Percentiles rank a stretch among this genome's conserved stretches.
Conservation (phyloP, 768 basidiomycete species). For the Leccinellum albellum region DNA sequence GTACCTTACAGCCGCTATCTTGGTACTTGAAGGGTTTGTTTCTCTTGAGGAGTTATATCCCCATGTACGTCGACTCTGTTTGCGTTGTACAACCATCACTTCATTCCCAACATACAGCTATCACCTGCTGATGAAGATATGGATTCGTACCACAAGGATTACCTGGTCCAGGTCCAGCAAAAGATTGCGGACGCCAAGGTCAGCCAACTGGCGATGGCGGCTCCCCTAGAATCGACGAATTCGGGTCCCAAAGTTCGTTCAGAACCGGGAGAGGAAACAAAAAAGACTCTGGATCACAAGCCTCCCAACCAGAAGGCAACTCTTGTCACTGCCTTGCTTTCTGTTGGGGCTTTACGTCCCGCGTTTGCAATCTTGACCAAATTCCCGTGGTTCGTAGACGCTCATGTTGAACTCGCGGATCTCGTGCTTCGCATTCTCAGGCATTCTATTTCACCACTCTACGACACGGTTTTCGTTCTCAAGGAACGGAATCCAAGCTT, state of each 20-base stretch:
- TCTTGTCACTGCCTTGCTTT: slow-evolving; percentile 74
- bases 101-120: slow-evolving; percentile 44
- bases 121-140: slow-evolving; percentile 75
- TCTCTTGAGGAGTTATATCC: slow-evolving; percentile 85
- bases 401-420: slow-evolving; percentile 81
- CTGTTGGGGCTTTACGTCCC: slow-evolving; percentile 79
- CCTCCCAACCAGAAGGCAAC: slow-evolving; percentile 75
- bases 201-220: slow-evolving; percentile 82
- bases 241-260: slow-evolving; percentile 39
- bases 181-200: slow-evolving; percentile 65
- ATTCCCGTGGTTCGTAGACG: slow-evolving; percentile 82
- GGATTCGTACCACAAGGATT: slow-evolving; percentile 61
- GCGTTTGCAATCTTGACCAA: slow-evolving; percentile 75
- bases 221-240: slow-evolving; percentile 60
- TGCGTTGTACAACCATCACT: not conserved
- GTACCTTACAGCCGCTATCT: slow-evolving; percentile 77
- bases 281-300: slow-evolving; percentile 36
- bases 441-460: slow-evolving; percentile 66
- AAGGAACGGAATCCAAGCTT: slow-evolving; percentile 65
- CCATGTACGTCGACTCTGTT: slow-evolving; percentile 59
- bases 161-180: slow-evolving; percentile 57
- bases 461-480: slow-evolving; percentile 44
- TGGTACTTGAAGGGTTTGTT: slow-evolving; percentile 89
- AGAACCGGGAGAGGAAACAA: slow-evolving; percentile 36
- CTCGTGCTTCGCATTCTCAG: slow-evolving; percentile 74